Conservation (phyloP, 129 eudicot species). For the Centrapalus pauciflorus region DNA sequence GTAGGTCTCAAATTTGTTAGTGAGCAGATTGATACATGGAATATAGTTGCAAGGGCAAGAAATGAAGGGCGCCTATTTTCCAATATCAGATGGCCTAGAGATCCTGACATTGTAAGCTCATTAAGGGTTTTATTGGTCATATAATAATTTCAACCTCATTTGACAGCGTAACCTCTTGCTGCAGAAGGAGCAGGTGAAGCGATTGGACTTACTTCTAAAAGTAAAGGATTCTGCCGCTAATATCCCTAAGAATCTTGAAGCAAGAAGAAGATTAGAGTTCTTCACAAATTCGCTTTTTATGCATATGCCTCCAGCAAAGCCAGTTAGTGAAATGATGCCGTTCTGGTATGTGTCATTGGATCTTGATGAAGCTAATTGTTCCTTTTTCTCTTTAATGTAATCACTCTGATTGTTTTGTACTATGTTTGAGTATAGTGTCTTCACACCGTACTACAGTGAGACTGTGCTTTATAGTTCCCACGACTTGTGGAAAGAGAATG, state of each 20-base stretch:
- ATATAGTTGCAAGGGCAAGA: slow-evolving; percentile 71
- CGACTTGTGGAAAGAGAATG: slow-evolving; percentile 82
- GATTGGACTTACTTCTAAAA: slow-evolving; percentile 81
- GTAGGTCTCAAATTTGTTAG: slow-evolving; percentile 32
- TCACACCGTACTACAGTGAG: slow-evolving; percentile 98
- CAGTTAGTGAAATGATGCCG: slow-evolving; percentile 90
- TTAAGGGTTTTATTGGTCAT: slow-evolving; percentile 3
- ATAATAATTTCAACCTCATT: neutral
- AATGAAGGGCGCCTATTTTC: slow-evolving; percentile 91
- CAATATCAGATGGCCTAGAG: slow-evolving; percentile 87
- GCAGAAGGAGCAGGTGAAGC: slow-evolving; percentile 92
- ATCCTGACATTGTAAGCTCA: slow-evolving; percentile 74
- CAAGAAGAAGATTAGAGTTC: slow-evolving; percentile 90
- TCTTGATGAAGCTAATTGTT: neutral
- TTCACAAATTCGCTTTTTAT: slow-evolving; percentile 90
- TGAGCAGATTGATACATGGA: slow-evolving; percentile 95
- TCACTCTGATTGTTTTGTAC: slow-evolving; percentile 5
- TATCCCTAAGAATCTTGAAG: slow-evolving; percentile 96
- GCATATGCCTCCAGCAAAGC: slow-evolving; percentile 96
- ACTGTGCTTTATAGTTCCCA: slow-evolving; percentile 84
- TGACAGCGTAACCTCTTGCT: neutral
- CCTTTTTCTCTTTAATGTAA: neutral
- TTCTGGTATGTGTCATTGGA: slow-evolving; percentile 49
- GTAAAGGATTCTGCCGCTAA: slow-evolving; percentile 87
- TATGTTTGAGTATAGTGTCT: slow-evolving; percentile 60